Evolutionary conservation across 352 stramenopile species (phyloP), one percentile per base, ranked within the genome.

Genomic region (Phytophthora pistaciae): DNA sequence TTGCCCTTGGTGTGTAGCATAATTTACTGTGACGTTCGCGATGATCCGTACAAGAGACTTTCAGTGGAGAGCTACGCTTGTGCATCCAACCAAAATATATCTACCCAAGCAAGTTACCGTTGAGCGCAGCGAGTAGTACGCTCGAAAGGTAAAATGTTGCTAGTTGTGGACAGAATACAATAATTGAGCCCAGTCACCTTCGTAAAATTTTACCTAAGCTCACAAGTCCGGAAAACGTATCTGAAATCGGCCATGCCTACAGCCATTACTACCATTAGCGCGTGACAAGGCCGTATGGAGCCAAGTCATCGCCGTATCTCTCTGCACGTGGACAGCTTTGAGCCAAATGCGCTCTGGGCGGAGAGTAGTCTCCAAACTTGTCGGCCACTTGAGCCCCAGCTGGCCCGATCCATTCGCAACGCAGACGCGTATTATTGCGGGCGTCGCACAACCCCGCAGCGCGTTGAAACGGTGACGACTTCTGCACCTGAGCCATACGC

Each of bases 361-460:
- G 65, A 77, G 70, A 70, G 70, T 73, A 42, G 64, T 42, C 54
- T 40, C 23, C 20, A 60, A 48, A 42, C 33, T 23, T 5, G 21
- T 52, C 31, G 21, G 31, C 20, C n/a, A 73, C 25, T 62, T 64
- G 46, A 65, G 55, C 21, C n/a, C 20, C 18, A 58, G 27, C 61
- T 66, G 67, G 36, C 29, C 40, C 50, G 52, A 71, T 66, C 58
- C 50, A 67, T 55, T 31, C 46, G 23, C 68, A 60, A 64, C 42
- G 16, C 29, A 62, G 52, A 69, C 63, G 42, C 50, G 60, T 27
- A 52, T 25, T 46, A 52, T 27, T 46, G 29, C 8, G 10, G 31
- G 29, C 18, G 31, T 58, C 53, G 56, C 48, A 16, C 33, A 42
- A 42, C 44, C 38, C n/a, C 21, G 29, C 33, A 5, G 40, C 6